Evolutionary conservation across 345 rosid species (phyloP).

Genomic region (Corchorus capsularis): DNA sequence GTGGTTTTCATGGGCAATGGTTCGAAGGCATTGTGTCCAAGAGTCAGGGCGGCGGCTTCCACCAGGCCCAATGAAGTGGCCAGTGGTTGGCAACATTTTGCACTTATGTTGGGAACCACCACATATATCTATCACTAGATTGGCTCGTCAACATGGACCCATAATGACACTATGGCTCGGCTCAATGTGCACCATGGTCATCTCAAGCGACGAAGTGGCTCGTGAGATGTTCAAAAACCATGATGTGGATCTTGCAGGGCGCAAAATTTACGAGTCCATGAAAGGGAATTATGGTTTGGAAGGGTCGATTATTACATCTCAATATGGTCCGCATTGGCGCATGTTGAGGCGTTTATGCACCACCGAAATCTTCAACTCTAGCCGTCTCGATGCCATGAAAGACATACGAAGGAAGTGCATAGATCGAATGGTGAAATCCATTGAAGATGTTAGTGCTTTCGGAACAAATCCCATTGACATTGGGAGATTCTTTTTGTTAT

Average conservation of each 20-base stretch:
- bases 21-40: constrained; percentile 35
- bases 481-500: constrained; percentile 64
- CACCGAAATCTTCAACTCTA: constrained; percentile 61
- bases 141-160: constrained; percentile 60
- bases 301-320: constrained; percentile 72
- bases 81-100: constrained; percentile 65
- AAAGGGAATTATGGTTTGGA: constrained; percentile 54
- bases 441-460: constrained; percentile 43
- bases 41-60: constrained; percentile 45
- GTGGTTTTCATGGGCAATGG: constrained; percentile 41
- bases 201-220: constrained; percentile 66
- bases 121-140: constrained; percentile 47
- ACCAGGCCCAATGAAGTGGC: constrained; percentile 70
- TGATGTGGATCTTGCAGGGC: constrained; percentile 66
- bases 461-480: constrained; percentile 54
- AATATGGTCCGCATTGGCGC: constrained; percentile 80
- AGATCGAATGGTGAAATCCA: constrained; percentile 49
- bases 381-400: constrained; percentile 60
- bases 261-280: constrained; percentile 84
- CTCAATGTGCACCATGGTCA: constrained; percentile 68
- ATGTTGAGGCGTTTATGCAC: constrained; percentile 66
- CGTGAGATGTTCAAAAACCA: constrained; percentile 76
- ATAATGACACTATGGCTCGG: constrained; percentile 79
- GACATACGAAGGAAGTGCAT: constrained; percentile 52
- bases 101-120: constrained; percentile 53